These are phyloP conservation scores for Macrotyloma uniflorum DNA, from an alignment of 306 rosid species.

Conservation along the genomic window DNA sequence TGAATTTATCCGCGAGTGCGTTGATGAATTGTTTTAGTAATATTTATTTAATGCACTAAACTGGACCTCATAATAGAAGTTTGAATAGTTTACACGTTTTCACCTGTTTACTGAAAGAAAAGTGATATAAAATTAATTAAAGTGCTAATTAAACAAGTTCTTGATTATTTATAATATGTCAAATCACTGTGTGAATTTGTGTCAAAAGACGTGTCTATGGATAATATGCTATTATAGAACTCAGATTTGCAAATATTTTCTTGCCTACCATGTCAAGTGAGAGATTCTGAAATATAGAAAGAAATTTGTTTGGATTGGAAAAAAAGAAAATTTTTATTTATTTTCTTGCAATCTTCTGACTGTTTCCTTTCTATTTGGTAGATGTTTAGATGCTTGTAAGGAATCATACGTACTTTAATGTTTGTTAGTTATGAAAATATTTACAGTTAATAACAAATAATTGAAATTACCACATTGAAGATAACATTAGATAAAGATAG, in stretches of 20 bases:
- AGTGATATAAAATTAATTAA: neutral
- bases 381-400: neutral
- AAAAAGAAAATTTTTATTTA: neutral
- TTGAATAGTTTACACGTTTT: neutral
- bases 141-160: neutral
- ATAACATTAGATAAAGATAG: no score
- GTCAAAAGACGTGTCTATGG: neutral
- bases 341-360: neutral
- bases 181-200: neutral
- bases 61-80: neutral
- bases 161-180: neutral
- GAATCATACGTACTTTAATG: neutral
- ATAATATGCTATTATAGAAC: neutral
- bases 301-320: neutral
- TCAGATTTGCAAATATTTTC: neutral
- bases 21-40: no score
- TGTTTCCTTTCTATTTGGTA: neutral
- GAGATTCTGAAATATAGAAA: neutral
- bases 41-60: neutral
- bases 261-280: neutral
- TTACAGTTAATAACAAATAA: neutral
- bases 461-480: no score
- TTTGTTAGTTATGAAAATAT: neutral
- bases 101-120: neutral
- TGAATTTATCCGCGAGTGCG: no score